phyloP scores from a whole-genome alignment of 2,329 filamentous ascomycete species.

The Didymella exigua region DNA sequence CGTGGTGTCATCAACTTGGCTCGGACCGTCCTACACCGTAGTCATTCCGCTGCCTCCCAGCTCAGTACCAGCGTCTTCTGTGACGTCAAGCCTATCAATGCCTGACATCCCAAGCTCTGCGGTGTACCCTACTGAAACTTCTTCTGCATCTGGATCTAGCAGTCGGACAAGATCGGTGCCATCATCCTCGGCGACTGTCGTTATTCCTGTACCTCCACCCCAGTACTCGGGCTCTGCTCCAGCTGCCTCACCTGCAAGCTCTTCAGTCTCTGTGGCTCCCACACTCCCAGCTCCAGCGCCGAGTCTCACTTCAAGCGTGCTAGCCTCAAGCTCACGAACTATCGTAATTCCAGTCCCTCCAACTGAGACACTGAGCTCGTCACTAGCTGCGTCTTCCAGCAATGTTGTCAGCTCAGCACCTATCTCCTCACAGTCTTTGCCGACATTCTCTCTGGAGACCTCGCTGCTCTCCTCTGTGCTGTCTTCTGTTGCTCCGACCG shows the following conservation, averaged over 20 bases:
- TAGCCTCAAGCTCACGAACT: neutral
- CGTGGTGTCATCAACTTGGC: conserved; percentile 3
- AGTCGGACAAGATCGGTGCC: neutral
- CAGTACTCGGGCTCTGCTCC: neutral
- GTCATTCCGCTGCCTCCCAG: conserved; percentile 1
- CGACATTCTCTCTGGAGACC: conserved; percentile 7
- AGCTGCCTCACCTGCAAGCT: neutral
- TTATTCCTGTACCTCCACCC: neutral
- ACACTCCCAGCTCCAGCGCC: neutral
- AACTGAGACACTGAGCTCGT: neutral
- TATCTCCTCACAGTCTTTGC: neutral
- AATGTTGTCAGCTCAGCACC: neutral
- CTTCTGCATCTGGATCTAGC: neutral
- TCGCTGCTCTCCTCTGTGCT: neutral
- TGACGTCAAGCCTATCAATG: neutral
- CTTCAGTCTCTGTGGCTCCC: neutral
- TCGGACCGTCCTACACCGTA: conserved; percentile 6
- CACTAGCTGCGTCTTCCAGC: neutral
- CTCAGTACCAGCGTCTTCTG: neutral
- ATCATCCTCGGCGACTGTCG: neutral
- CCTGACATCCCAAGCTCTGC: neutral
- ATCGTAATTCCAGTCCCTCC: neutral
- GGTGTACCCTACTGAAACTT: neutral
- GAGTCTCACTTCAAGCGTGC: neutral
- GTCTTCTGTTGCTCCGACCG: neutral